phyloP scores from a whole-genome alignment of 768 basidiomycete genomes.

The Russula lepida region DNA sequence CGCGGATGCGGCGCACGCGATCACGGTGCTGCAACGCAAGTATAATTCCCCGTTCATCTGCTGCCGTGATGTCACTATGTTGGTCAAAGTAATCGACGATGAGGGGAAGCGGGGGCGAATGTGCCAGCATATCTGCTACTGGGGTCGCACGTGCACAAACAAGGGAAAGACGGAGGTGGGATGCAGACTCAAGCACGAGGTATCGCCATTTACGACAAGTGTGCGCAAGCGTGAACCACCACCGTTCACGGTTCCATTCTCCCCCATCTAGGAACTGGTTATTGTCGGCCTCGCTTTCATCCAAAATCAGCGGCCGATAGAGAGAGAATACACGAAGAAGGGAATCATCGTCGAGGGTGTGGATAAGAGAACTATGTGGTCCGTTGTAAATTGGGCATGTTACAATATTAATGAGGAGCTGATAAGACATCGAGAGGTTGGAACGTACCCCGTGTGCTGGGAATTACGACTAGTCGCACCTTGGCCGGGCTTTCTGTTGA shows the following conservation, averaged over 20 bases:
- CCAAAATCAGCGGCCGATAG: background rate
- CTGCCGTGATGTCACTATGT: background rate
- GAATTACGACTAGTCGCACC: background rate
- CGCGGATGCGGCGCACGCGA: background rate
- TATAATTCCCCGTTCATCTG: background rate
- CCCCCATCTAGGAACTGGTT: background rate
- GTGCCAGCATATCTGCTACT: background rate
- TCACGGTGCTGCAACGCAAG: background rate
- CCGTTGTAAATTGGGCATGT: background rate
- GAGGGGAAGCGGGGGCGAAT: background rate
- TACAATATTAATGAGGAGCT: background rate
- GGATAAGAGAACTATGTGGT: background rate
- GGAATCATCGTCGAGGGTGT: background rate
- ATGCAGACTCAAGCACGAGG: background rate
- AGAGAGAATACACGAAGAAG: background rate
- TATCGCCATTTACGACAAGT: background rate
- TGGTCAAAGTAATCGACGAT: background rate
- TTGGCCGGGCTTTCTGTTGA: background rate
- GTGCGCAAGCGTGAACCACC: background rate
- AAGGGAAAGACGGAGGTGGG: background rate
- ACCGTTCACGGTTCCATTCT: background rate
- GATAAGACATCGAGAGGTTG: background rate
- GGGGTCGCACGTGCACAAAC: background rate
- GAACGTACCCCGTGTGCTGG: background rate
- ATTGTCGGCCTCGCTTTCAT: background rate